Evolutionary conservation across 2,329 filamentous ascomycete species (phyloP).

Genomic region (Diaporthe amygdali): DNA sequence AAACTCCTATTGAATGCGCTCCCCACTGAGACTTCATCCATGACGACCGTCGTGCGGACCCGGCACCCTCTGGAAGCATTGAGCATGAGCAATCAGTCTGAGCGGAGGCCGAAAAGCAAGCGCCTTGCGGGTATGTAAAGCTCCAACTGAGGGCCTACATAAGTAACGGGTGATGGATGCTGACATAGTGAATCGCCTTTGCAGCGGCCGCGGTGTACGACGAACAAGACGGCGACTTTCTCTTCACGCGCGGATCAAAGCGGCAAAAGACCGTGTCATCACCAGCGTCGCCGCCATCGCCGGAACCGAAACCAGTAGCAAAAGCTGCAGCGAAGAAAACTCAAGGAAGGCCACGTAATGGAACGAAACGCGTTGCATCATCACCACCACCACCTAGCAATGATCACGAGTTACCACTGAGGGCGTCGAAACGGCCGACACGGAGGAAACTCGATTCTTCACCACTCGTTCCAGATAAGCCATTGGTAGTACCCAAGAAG

Average conservation of each 20-base stretch:
- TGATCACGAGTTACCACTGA: slow-evolving; percentile 21
- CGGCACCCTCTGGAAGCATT: slow-evolving; percentile 69
- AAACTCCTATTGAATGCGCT: slow-evolving; percentile 16
- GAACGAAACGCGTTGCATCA: slow-evolving; percentile 36
- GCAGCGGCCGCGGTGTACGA: slow-evolving; percentile 57
- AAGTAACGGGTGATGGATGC: not conserved
- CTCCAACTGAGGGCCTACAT: not conserved
- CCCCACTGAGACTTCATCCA: slow-evolving; percentile 51
- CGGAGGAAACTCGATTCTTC: slow-evolving; percentile 47
- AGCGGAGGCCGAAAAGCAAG: slow-evolving; percentile 64
- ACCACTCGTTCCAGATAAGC: slow-evolving; percentile 42
- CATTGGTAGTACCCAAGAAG: slow-evolving; percentile 43
- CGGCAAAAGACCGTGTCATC: slow-evolving; percentile 59
- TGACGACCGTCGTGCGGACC: slow-evolving; percentile 72
- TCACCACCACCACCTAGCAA: slow-evolving; percentile 30
- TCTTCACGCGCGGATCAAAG: slow-evolving; percentile 73
- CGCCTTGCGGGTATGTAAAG: slow-evolving; percentile 60
- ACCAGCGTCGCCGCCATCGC: slow-evolving; percentile 29
- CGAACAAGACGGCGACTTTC: slow-evolving; percentile 79
- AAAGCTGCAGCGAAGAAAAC: slow-evolving; percentile 49
- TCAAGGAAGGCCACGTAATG: slow-evolving; percentile 39
- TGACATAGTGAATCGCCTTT: not conserved
- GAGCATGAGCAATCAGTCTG: slow-evolving; percentile 71
- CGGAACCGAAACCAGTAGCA: slow-evolving; percentile 47
- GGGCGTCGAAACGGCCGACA: slow-evolving; percentile 33